Percentiles rank a stretch among this genome's conserved stretches.
These are phyloP conservation scores for Vanrija humicola DNA, from an alignment of 1,284 basidiomycete species.

Conservation along the genomic window DNA sequence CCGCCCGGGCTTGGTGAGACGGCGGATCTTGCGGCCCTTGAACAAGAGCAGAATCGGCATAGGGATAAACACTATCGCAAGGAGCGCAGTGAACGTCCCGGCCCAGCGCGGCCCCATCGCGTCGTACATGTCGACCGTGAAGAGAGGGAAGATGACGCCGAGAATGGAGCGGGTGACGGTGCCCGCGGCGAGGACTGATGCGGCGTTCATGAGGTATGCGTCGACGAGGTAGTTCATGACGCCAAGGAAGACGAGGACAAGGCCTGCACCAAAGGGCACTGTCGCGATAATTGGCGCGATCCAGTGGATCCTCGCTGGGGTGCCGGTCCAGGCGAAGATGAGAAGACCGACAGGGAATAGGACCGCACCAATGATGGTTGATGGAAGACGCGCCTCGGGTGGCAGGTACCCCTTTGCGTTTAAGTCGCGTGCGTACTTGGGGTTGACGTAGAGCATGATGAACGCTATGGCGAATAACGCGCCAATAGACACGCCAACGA, in stretches of 20 bases:
- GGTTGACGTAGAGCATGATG: conserved; percentile 49
- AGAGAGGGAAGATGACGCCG: conserved; percentile 58
- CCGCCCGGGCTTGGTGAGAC: conserved; percentile 25
- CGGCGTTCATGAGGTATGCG: conserved; percentile 52
- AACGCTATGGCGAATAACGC: conserved; percentile 57
- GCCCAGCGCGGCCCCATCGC: conserved; percentile 61
- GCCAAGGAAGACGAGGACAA: conserved; percentile 35
- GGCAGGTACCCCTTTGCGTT: conserved; percentile 20
- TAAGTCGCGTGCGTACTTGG: conserved; percentile 19
- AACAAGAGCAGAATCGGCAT: conserved; percentile 23
- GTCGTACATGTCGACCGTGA: conserved; percentile 57
- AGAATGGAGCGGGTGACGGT: conserved; percentile 62
- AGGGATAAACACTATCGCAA: conserved; percentile 24
- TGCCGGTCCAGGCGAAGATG: conserved; percentile 55
- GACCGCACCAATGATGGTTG: conserved; percentile 58
- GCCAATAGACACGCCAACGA: conserved; percentile 62
- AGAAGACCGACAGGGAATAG: conserved; percentile 51
- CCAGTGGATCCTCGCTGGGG: conserved; percentile 56
- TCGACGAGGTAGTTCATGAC: conserved; percentile 58
- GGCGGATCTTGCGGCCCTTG: conserved; percentile 22
- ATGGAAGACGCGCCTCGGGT: conserved; percentile 57
- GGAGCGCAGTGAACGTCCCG: conserved; percentile 27
- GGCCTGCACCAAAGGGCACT: conserved; percentile 56
- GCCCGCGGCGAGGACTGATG: conserved; percentile 63
- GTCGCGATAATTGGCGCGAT: conserved; percentile 61